These are phyloP conservation scores for Clitopilus passeckerianus DNA, from an alignment of 768 basidiomycete genomes.

Conservation along the genomic window DNA sequence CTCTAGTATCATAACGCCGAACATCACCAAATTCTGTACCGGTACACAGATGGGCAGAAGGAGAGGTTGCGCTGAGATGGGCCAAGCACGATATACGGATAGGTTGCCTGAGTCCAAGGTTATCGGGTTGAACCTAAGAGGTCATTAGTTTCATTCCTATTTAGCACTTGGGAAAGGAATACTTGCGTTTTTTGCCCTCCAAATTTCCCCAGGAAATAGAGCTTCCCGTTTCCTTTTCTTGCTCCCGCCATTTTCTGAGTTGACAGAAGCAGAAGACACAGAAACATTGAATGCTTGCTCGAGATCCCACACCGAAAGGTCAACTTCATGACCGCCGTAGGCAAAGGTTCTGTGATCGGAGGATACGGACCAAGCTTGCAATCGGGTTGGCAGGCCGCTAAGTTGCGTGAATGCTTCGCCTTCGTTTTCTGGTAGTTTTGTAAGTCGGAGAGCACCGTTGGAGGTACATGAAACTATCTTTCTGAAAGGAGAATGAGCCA, in stretches of 20 bases:
- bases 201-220: constrained; percentile 66
- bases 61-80: constrained; percentile 41
- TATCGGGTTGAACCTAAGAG: constrained; percentile 59
- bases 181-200: constrained; percentile 80
- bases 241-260: constrained; percentile 12
- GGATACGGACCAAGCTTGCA: constrained; percentile 65
- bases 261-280: constrained; percentile 1
- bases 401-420: constrained; percentile 14
- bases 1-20: constrained; percentile 73
- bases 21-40: constrained; percentile 75
- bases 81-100: constrained; percentile 69
- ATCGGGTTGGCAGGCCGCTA: constrained; percentile 57
- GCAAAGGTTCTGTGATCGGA: constrained; percentile 52
- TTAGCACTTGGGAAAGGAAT: neutral
- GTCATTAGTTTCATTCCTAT: neutral
- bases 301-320: constrained; percentile 75
- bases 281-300: constrained; percentile 45
- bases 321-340: constrained; percentile 86
- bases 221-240: constrained; percentile 60
- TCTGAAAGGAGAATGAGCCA: constrained; percentile 19
- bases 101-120: constrained; percentile 70
- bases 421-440: constrained; percentile 21
- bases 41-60: constrained; percentile 49
- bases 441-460: constrained; percentile 64
- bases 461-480: constrained; percentile 68